Conservation (phyloP, 768 basidiomycete species). For the Macrolepiota fuliginosa region DNA sequence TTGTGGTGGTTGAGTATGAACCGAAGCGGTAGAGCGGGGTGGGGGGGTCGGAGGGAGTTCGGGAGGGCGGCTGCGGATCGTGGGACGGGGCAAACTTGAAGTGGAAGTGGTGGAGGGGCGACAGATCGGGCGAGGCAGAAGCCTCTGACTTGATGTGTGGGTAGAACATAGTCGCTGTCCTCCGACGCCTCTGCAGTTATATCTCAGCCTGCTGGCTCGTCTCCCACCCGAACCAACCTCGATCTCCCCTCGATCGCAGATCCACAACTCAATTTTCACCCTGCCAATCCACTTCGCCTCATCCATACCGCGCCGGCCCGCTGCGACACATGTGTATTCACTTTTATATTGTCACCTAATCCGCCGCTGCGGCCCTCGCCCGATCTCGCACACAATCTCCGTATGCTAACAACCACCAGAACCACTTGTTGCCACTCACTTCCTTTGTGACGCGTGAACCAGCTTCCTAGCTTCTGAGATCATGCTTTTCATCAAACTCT, state of each 20-base stretch:
- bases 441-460: no score
- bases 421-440: neutral
- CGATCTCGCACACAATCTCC: conserved; percentile 1
- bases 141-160: conserved; percentile 40
- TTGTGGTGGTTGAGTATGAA: conserved; percentile 12
- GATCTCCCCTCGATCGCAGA: conserved; percentile 7
- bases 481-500: neutral
- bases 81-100: conserved; percentile 32
- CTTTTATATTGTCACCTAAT: neutral
- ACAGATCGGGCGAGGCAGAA: conserved; percentile 42
- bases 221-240: conserved; percentile 7
- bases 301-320: conserved; percentile 2
- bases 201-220: conserved; percentile 4
- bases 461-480: no score
- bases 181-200: neutral
- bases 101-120: conserved; percentile 35
- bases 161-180: conserved; percentile 13
- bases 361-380: neutral
- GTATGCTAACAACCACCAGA: neutral
- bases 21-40: conserved; percentile 34
- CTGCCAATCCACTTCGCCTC: neutral
- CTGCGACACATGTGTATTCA: neutral
- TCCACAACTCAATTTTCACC: conserved; percentile 9
- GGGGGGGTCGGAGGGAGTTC: conserved; percentile 28
- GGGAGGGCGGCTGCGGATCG: conserved; percentile 23